Evolutionary conservation across 345 rosid genomes (phyloP).

Genomic region (Excoecaria cochinchinensis): DNA sequence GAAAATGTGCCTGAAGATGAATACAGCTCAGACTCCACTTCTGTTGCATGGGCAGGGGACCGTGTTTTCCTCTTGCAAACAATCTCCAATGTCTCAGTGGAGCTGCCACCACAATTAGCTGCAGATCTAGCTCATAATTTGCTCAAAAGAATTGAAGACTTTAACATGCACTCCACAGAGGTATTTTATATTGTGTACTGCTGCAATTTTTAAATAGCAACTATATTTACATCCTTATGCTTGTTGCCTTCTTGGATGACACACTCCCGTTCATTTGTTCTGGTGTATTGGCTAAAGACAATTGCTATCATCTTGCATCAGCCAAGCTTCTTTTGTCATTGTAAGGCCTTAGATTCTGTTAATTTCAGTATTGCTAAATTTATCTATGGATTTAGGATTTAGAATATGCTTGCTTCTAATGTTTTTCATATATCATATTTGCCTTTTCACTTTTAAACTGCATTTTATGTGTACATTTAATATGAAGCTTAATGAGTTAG

Average conservation of each 20-base stretch:
- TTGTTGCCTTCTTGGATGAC: not conserved
- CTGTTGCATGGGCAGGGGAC: conserved; percentile 86
- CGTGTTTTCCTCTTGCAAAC: conserved; percentile 90
- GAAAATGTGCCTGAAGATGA: conserved; percentile 39
- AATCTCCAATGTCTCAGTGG: conserved; percentile 80
- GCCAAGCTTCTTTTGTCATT: not conserved
- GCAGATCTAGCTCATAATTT: conserved; percentile 86
- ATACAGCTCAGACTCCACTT: conserved; percentile 38
- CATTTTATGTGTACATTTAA: not conserved
- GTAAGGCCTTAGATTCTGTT: not conserved
- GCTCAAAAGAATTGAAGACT: conserved; percentile 72
- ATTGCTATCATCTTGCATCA: conserved; percentile 1
- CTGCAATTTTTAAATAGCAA: not conserved
- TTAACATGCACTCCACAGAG: conserved; percentile 85
- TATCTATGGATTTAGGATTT: not conserved
- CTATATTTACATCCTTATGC: not conserved
- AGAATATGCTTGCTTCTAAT: not conserved
- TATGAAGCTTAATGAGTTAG: not conserved
- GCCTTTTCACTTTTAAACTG: not conserved
- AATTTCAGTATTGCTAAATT: not conserved
- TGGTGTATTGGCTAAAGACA: not conserved
- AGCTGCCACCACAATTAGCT: conserved; percentile 79
- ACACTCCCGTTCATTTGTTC: not conserved
- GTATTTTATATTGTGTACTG: conserved; percentile 35
- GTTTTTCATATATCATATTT: not conserved